A percentile compares a stretch with the other conserved stretches of the same genome.
phyloP scores from a whole-genome alignment of 106 monocot species.

The Allium cepa region DNA sequence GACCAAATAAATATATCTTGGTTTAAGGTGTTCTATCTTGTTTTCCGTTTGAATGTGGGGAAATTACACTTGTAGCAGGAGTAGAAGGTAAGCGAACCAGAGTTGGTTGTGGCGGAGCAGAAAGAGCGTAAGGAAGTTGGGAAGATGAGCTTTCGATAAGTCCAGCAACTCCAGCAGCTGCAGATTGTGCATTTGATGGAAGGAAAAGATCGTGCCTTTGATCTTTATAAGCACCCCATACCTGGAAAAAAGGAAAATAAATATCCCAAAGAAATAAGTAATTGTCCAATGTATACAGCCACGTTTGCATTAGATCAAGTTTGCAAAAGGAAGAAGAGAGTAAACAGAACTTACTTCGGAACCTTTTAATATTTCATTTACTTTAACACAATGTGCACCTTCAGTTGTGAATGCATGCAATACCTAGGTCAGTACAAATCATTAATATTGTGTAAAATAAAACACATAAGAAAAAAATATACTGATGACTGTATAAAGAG shows the following conservation, averaged over 20 bases:
- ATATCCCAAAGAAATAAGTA: not conserved
- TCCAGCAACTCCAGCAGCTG: constrained; percentile 96
- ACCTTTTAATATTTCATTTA: constrained; percentile 72
- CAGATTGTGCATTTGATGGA: constrained; percentile 93
- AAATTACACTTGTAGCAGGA: constrained; percentile 2
- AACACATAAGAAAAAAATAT: too few species aligned
- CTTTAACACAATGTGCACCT: constrained; percentile 96
- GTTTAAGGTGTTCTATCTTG: not conserved
- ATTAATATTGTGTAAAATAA: not conserved
- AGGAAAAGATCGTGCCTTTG: constrained; percentile 96
- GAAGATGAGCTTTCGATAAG: constrained; percentile 91
- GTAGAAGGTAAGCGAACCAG: constrained; percentile 45
- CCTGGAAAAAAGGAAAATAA: constrained; percentile 27
- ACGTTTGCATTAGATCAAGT: not conserved
- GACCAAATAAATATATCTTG: not conserved
- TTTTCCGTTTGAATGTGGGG: constrained; percentile 30
- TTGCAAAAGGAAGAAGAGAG: not conserved
- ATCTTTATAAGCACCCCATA: constrained; percentile 99
- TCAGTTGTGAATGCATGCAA: constrained; percentile 96
- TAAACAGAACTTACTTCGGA: constrained; percentile 68
- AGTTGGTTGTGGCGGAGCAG: constrained; percentile 58
- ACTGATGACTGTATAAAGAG: too few species aligned
- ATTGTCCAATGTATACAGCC: not conserved
- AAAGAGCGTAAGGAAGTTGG: constrained; percentile 57
- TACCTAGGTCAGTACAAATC: constrained; percentile 32